A percentile compares a stretch with the other conserved stretches of the same genome.
Evolutionary conservation across 768 basidiomycete species (phyloP).

Genomic region (Leucocoprinus birnbaumii): DNA sequence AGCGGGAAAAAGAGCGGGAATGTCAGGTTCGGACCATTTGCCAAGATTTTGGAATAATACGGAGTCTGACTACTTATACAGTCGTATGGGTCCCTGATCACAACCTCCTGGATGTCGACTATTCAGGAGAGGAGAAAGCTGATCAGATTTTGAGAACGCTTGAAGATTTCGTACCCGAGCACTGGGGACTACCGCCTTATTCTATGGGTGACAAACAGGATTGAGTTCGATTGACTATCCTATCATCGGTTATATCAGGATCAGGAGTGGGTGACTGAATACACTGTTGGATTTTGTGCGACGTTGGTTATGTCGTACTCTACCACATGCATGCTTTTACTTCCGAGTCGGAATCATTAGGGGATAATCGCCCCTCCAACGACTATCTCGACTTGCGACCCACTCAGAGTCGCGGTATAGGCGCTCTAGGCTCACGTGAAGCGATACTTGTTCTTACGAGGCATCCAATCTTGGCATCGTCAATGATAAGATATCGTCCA

Average conservation of each 20-base stretch:
- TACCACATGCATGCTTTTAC: neutral
- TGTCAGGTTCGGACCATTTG: constrained; percentile 58
- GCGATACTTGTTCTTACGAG: too few relatives aligned
- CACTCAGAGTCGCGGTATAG: too few relatives aligned
- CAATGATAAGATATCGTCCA: too few relatives aligned
- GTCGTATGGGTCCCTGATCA: constrained; percentile 86
- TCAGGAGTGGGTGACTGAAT: neutral
- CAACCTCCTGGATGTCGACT: constrained; percentile 53
- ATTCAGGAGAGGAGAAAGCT: constrained; percentile 46
- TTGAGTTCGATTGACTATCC: neutral
- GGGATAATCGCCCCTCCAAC: neutral
- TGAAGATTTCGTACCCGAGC: constrained; percentile 73
- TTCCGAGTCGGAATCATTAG: constrained; percentile 2
- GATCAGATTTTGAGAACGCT: constrained; percentile 61
- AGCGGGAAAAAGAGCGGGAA: constrained; percentile 81
- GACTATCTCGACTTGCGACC: too few relatives aligned
- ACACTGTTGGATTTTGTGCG: neutral
- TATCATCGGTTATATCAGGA: neutral
- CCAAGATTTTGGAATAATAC: neutral
- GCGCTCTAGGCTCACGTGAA: too few relatives aligned
- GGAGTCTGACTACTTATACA: constrained; percentile 23
- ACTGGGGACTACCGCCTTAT: constrained; percentile 83
- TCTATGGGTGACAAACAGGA: constrained; percentile 4
- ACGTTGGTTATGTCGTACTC: neutral
- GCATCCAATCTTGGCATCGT: too few relatives aligned